Conservation (phyloP, 805 yeast genomes). For the Candida wancherniae region DNA sequence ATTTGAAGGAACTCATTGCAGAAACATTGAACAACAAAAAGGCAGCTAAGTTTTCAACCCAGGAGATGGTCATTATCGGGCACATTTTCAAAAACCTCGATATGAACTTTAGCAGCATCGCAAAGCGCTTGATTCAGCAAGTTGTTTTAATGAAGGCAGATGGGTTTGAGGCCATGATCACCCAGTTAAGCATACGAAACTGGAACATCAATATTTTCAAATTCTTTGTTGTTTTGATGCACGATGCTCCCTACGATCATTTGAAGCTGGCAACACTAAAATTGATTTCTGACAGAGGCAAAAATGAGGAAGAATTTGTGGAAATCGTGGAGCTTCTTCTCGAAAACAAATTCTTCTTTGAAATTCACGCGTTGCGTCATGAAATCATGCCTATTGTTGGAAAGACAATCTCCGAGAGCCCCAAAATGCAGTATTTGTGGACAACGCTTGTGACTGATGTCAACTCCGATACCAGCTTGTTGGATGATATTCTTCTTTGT, state of each 20-base stretch:
- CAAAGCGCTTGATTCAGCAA: slow-evolving; percentile 32
- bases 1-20: slow-evolving; percentile 14
- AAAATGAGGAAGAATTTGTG: slow-evolving; percentile 15
- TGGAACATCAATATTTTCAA: slow-evolving; percentile 33
- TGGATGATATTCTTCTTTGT: slow-evolving; percentile 20
- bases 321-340: slow-evolving; percentile 22
- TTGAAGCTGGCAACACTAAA: slow-evolving; percentile 24
- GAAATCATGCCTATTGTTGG: slow-evolving; percentile 14
- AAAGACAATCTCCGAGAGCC: slow-evolving; percentile 7
- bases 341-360: slow-evolving; percentile 23
- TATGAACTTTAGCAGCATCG: slow-evolving; percentile 22
- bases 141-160: slow-evolving; percentile 26
- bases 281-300: slow-evolving; percentile 18
- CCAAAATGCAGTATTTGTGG: slow-evolving; percentile 20
- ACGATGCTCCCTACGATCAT: slow-evolving; percentile 30
- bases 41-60: slow-evolving; percentile 12
- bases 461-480: slow-evolving; percentile 9
- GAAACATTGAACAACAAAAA: slow-evolving; percentile 19
- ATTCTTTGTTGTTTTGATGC: slow-evolving; percentile 29
- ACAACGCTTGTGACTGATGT: slow-evolving; percentile 12
- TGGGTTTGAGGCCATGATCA: slow-evolving; percentile 21
- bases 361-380: slow-evolving; percentile 19
- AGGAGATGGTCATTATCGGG: slow-evolving; percentile 20
- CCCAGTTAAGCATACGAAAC: slow-evolving; percentile 16
- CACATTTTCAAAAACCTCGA: slow-evolving; percentile 18